Evolutionary conservation across 176 grass and related monocot genomes (phyloP).

Genomic region (Carex cristatella): DNA sequence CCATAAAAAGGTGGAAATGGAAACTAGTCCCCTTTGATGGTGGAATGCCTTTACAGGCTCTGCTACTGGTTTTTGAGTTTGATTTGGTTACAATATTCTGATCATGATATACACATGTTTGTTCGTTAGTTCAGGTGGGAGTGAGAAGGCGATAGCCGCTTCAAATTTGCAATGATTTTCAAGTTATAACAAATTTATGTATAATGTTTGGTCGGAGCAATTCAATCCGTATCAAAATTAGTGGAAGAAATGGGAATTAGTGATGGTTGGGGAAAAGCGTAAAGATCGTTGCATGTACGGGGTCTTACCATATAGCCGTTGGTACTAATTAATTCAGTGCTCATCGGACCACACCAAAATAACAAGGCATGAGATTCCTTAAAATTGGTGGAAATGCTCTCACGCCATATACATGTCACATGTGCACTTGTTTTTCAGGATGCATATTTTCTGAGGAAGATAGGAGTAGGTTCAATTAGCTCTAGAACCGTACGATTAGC

Average conservation of each 20-base stretch:
- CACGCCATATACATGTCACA: not conserved
- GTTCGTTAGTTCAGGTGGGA: not conserved
- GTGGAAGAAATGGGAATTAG: too few species aligned
- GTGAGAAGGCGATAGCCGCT: not conserved
- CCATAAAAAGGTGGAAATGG: not conserved
- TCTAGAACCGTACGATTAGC: too few species aligned
- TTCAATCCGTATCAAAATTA: too few species aligned
- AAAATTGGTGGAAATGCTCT: conserved; percentile 4
- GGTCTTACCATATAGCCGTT: too few species aligned
- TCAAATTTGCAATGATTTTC: not conserved
- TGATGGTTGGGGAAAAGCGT: too few species aligned
- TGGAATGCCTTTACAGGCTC: conserved; percentile 11
- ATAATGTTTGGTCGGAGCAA: too few species aligned
- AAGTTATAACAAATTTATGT: too few species aligned
- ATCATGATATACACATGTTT: not conserved
- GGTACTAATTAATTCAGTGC: too few species aligned
- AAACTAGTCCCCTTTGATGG: not conserved
- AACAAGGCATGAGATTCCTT: not conserved
- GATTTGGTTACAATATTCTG: not conserved
- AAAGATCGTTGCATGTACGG: too few species aligned
- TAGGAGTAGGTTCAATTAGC: too few species aligned
- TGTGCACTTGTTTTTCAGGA: not conserved
- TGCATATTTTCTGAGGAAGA: too few species aligned
- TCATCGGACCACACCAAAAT: not conserved
- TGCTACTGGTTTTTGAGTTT: not conserved